Evolutionary conservation across 2,329 filamentous ascomycete species (phyloP).

Genomic region (Colletotrichum navitas): DNA sequence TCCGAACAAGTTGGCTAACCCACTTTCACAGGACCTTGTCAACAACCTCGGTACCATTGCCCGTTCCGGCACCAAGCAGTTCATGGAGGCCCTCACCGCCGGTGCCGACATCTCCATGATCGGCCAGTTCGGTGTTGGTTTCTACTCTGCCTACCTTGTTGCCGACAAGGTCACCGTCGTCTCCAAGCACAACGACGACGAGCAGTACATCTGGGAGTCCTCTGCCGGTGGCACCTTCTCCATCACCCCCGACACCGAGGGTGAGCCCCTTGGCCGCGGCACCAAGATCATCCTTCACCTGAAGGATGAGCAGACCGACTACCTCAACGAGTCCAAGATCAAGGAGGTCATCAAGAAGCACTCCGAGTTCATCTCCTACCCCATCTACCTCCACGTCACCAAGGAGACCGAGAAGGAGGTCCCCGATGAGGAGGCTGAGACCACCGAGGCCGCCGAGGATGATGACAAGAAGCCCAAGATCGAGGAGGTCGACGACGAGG

Average conservation of each 20-base stretch:
- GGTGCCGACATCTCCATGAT: conserved; percentile 99
- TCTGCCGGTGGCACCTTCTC: conserved; percentile 97
- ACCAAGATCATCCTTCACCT: conserved; percentile 98
- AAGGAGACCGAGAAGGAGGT: conserved; percentile 99
- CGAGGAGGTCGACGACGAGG: conserved; percentile 90
- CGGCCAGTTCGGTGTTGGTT: conserved; percentile 99
- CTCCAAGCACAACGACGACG: conserved; percentile 99
- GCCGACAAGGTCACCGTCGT: conserved; percentile 95
- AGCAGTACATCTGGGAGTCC: conserved; percentile 99
- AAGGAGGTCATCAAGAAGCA: conserved; percentile 99
- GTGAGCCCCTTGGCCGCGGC: conserved; percentile 90
- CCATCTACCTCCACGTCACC: conserved; percentile 99
- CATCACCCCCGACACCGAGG: conserved; percentile 89
- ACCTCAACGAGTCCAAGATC: conserved; percentile 98
- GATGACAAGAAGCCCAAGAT: conserved; percentile 96
- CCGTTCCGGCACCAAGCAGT: conserved; percentile 99
- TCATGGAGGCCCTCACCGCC: conserved; percentile 99
- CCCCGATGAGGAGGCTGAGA: conserved; percentile 92
- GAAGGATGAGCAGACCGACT: conserved; percentile 99
- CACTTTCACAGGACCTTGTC: conserved; percentile 82
- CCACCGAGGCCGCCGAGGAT: conserved; percentile 72
- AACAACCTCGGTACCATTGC: conserved; percentile 99
- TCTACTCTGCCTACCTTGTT: conserved; percentile 99
- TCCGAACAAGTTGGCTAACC: conserved; percentile 51
- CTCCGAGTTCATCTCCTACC: conserved; percentile 99